A percentile compares a stretch with the other conserved stretches of the same genome.
These are phyloP conservation scores for Linum trigynum DNA, from an alignment of 345 rosid species.

Conservation along the genomic window DNA sequence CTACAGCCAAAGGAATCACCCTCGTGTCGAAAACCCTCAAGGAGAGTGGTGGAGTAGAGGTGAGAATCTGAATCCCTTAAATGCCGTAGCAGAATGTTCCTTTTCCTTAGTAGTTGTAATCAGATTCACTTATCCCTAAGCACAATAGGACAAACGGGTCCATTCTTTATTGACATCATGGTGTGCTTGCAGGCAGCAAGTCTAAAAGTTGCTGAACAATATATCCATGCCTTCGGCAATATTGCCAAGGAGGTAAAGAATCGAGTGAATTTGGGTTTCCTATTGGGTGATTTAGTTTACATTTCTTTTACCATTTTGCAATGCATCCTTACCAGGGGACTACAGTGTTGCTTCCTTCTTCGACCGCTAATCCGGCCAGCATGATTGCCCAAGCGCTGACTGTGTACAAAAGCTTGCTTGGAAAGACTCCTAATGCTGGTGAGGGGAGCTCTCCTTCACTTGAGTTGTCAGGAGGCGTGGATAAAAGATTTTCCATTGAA, in stretches of 20 bases:
- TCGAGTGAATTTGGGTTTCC: neutral
- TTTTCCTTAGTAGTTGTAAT: neutral
- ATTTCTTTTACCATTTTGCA: neutral
- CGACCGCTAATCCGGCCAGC: constrained; percentile 54
- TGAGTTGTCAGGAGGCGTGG: constrained; percentile 15
- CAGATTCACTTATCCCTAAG: neutral
- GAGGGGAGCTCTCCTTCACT: constrained; percentile 10
- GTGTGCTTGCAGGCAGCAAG: constrained; percentile 66
- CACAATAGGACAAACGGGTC: neutral
- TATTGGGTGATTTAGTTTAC: neutral
- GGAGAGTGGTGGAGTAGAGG: constrained; percentile 80
- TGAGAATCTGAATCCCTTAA: constrained; percentile 21
- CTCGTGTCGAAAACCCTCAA: constrained; percentile 61
- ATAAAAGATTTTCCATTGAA: constrained; percentile 16
- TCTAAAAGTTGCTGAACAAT: constrained; percentile 76
- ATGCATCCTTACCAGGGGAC: constrained; percentile 42
- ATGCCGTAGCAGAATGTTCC: no score
- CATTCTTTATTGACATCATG: neutral
- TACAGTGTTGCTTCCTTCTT: constrained; percentile 80
- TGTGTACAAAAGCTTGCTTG: constrained; percentile 63
- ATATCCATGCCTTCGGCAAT: constrained; percentile 68
- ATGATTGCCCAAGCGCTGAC: constrained; percentile 69
- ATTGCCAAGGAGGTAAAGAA: constrained; percentile 76
- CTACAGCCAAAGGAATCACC: constrained; percentile 66
- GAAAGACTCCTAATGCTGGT: constrained; percentile 27